These are phyloP conservation scores for Sherardia arvensis DNA, from an alignment of 257 asterid species.

Conservation along the genomic window DNA sequence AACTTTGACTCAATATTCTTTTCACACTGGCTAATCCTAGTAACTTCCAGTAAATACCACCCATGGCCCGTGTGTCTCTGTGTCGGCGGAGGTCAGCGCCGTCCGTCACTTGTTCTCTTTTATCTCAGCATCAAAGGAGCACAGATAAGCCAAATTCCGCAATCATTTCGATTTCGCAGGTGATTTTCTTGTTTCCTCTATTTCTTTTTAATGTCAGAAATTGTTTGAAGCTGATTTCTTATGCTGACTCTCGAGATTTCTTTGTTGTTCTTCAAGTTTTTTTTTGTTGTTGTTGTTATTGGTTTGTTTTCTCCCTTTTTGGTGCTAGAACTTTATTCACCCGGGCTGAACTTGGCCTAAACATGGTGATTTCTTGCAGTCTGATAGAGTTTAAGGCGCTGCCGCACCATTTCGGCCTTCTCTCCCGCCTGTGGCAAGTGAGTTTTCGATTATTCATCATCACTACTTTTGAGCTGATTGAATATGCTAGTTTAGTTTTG, in stretches of 20 bases:
- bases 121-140: not conserved
- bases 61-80: not conserved
- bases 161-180: not conserved
- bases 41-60: too few species aligned
- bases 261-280: not conserved
- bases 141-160: not conserved
- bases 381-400: slow-evolving; percentile 17
- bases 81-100: not conserved
- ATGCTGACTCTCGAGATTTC: not conserved
- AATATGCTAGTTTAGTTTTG: not conserved
- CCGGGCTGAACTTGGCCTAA: not conserved
- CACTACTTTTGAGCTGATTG: slow-evolving; percentile 3
- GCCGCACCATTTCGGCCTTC: slow-evolving; percentile 34
- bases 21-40: too few species aligned
- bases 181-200: too few species aligned
- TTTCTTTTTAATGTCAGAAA: not conserved
- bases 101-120: not conserved
- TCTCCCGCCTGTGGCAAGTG: slow-evolving; percentile 65
- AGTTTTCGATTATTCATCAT: too few species aligned
- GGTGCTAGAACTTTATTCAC: not conserved
- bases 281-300: too few species aligned
- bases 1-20: not conserved
- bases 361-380: slow-evolving; percentile 36
- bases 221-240: not conserved
- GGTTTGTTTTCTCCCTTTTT: too few species aligned